Conservation (phyloP, 768 basidiomycete species). For the Auricularia sp. region DNA sequence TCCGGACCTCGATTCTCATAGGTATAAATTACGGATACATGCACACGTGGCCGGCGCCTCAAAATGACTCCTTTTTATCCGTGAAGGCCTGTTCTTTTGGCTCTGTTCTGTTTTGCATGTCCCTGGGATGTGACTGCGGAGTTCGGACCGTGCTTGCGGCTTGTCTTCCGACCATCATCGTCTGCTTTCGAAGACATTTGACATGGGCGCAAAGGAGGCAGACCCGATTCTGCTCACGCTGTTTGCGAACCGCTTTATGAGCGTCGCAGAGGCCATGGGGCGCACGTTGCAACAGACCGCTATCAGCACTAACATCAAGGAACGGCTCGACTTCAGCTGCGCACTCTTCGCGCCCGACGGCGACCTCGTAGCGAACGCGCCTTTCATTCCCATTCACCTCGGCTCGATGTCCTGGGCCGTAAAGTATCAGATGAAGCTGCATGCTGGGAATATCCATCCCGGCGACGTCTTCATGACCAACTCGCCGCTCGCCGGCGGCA, state of each 20-base stretch:
- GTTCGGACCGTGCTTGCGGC: too few relatives aligned
- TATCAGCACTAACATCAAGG: constrained; percentile 55
- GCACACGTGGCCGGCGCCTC: too few relatives aligned
- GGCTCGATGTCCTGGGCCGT: constrained; percentile 30
- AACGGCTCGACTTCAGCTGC: constrained; percentile 90
- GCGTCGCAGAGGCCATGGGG: constrained; percentile 94
- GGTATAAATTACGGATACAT: too few relatives aligned
- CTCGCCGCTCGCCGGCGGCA: constrained; percentile 80
- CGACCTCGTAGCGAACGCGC: constrained; percentile 89
- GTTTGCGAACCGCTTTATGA: constrained; percentile 96
- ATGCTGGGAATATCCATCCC: constrained; percentile 62
- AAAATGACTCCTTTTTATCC: too few relatives aligned
- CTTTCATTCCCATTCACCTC: constrained; percentile 58
- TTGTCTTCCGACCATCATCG: too few relatives aligned
- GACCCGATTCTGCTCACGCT: constrained; percentile 85
- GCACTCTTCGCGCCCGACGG: constrained; percentile 93
- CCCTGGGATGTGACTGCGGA: too few relatives aligned
- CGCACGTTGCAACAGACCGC: constrained; percentile 82
- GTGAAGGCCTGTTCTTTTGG: too few relatives aligned
- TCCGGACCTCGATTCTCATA: too few relatives aligned
- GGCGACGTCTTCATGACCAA: constrained; percentile 94
- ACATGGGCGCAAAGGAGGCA: constrained; percentile 23
- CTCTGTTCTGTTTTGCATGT: too few relatives aligned
- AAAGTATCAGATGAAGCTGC: constrained; percentile 77
- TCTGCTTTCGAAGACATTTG: too few relatives aligned